phyloP scores from a whole-genome alignment of 441 rosid genomes.

The Omphalea diandra region DNA sequence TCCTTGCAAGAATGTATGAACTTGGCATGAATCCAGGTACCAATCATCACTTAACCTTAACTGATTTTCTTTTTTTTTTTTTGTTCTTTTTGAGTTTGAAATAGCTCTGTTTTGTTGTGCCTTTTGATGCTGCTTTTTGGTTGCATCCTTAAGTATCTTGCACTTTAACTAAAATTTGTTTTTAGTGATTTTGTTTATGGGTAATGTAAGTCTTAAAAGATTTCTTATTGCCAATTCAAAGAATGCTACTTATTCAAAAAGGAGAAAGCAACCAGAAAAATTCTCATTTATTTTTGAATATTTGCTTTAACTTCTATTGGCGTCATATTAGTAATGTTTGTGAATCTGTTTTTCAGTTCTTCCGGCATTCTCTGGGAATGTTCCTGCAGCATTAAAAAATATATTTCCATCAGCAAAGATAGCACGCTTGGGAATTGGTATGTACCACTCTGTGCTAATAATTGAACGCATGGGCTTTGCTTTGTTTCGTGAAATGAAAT shows the following conservation, averaged over 20 bases:
- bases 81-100: slow-evolving; percentile 3
- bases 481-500: slow-evolving; percentile 14
- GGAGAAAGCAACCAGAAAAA: not conserved
- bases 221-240: too few species aligned
- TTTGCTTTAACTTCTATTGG: slow-evolving; percentile 5
- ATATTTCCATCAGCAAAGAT: slow-evolving; percentile 70
- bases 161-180: too few species aligned
- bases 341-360: slow-evolving; percentile 48
- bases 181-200: too few species aligned
- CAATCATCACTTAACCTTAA: slow-evolving; percentile 1
- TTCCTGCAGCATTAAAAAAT: slow-evolving; percentile 54
- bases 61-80: not conserved
- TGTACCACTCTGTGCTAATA: slow-evolving; percentile 10
- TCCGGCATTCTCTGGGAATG: slow-evolving; percentile 76
- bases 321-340: slow-evolving; percentile 12
- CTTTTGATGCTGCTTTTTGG: not conserved
- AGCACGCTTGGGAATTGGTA: slow-evolving; percentile 70
- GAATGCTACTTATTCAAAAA: not conserved
- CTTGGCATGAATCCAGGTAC: slow-evolving; percentile 83
- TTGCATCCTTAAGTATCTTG: not conserved
- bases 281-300: not conserved
- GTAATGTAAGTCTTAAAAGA: too few species aligned
- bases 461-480: slow-evolving; percentile 1
- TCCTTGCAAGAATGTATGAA: slow-evolving; percentile 61
- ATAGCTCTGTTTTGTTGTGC: not conserved